Conservation (phyloP, 176 grass and related monocot species). For the Juncus effusus region DNA sequence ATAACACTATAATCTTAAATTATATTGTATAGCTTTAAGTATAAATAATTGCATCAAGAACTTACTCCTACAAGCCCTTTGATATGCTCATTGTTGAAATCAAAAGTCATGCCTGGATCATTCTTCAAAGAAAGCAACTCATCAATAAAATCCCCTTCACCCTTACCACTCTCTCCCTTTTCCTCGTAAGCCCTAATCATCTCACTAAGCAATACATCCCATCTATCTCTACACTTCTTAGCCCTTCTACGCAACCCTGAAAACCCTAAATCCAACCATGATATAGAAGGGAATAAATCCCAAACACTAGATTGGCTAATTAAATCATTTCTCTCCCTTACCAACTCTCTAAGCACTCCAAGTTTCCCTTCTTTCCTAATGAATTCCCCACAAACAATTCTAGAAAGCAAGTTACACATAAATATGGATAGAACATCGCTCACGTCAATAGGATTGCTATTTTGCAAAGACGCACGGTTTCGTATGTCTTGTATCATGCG, state of each 20-base stretch:
- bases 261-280: not conserved
- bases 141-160: constrained; percentile 32
- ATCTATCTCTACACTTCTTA: not conserved
- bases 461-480: not conserved
- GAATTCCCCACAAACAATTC: constrained; percentile 14
- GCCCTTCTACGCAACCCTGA: not conserved
- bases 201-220: not conserved
- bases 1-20: no score
- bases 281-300: constrained; percentile 8
- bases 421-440: not conserved
- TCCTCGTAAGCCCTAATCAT: constrained; percentile 2
- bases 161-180: not conserved
- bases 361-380: not conserved
- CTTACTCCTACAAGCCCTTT: constrained; percentile 21
- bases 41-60: no score
- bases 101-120: constrained; percentile 14
- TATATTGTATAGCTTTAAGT: no score
- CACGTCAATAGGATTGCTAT: not conserved
- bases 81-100: constrained; percentile 12
- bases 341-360: not conserved
- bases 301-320: not conserved
- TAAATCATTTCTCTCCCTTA: not conserved
- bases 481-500: not conserved
- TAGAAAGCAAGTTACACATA: not conserved
- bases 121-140: constrained; percentile 25